Base-by-base conservation (phyloP, 805 yeast genomes). In the Starmera pachycereana region DNA sequence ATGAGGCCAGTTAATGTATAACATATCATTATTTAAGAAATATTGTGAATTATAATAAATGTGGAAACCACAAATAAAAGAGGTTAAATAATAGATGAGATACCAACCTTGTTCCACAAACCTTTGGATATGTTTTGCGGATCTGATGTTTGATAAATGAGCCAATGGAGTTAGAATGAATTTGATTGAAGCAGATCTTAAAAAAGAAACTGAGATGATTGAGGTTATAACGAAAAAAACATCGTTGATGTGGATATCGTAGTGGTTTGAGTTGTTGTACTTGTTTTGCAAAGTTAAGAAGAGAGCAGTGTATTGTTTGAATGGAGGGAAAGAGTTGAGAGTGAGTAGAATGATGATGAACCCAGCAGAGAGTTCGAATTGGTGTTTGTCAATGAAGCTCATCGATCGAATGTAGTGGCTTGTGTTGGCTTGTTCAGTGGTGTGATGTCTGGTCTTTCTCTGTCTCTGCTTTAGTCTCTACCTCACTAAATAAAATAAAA, bases 91-190 rank as follows among this genome's bases (percentile, higher is more conserved):
- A 56, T 82, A 84, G 7, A 74, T 51, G 13, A 75, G 56, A 29
- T 74, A 66, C 96, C 96, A 88, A 38, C 86, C 78, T 65, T 87
- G 96, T 60, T 87, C 96, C 41, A 86, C 82, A 54, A 84, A 87
- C 42, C 96, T 71, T 41, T 73, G 73, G 18, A 68, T 63, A 1
- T 81, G 72, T 50, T 76, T 78, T 12, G 56, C 57, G 3, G 69
- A 60, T 32, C 58, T 58, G 37, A 83, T 75, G 19, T 72, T 63
- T 36, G 65, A 55, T 8, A 36, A 38, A 18, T 37, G 38, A 2
- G 86, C 86, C 37, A 78, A 51, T 14, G 89, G 87, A 40, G 63
- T 66, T 37, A 82, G 68, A 9, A 74, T 47, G 46, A 62, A 72
- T 39, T 70, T 68, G 78, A 85, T 80, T 30, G 74, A 48, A n/a